Evolutionary conservation across 1,284 basidiomycete species (phyloP), one percentile per base, ranked within the genome.

Genomic region (Gymnopus androsaceus): DNA sequence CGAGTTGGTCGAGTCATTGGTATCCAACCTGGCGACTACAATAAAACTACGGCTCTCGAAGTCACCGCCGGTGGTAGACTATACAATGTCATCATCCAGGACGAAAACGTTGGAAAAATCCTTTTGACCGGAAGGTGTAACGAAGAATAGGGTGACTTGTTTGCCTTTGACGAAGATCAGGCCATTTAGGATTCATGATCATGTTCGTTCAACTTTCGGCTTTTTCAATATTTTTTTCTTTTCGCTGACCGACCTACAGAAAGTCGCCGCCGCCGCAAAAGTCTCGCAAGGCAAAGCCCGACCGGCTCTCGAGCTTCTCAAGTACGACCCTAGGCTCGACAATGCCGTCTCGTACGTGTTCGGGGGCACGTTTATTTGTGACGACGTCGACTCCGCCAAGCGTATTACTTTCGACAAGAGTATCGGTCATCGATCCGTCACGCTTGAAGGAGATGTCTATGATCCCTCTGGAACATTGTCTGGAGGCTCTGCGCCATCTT

Each of bases 321-420:
- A 88, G 5, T 97, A 93, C 71, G 80, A 88, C n/a, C 75, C 86
- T 3, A 91, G 96, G 51, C 91, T 99, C 23, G 80, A 85, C 14
- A 86, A 84, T 33, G 97, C 97, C 8, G 95, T 99, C 86, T 80
- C 88, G 34, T 98, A 89, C 70, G 95, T 98, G 8, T 99, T 99
- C 70, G 92, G 93, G 54, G 90, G 94, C 67, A 95, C 93, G 1
- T 81, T 99, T 59, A 87, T 99, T 67, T 98, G 95, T 69, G 86
- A 89, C 42, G 94, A 97, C 67, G 86, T 95, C 3, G 87, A 88
- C 28, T 84, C 94, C 0, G 97, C 97, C 7, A 94, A 95, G 68
- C 76, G 78, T 0, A 92, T 98, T 38, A 98, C 97, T 0, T 99
- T 98, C 75, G 72, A 79, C 23, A 76, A 72, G 6, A 81, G 87